Conservation (phyloP, 129 eudicot species). For the Flaveria linearis region DNA sequence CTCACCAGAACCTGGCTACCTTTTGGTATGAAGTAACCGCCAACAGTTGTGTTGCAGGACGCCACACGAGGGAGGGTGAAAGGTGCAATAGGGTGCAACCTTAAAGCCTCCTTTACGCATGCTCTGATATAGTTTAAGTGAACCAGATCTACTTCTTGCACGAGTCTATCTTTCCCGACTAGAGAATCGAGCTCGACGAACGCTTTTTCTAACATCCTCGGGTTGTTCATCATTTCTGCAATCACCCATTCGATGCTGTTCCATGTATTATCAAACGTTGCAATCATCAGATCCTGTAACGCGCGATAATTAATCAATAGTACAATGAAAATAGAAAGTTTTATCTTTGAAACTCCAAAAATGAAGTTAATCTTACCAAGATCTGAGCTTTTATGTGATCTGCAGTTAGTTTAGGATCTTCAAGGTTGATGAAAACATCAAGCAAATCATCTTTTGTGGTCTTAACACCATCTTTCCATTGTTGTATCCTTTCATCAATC, state of each 20-base stretch:
- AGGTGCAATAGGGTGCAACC: background rate
- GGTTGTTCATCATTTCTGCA: background rate
- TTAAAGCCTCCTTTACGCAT: background rate
- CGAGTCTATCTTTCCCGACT: background rate
- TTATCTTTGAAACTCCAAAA: background rate
- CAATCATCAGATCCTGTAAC: background rate
- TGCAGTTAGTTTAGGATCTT: background rate
- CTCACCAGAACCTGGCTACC: background rate
- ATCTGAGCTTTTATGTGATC: background rate
- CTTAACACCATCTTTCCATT: slow-evolving; percentile 3
- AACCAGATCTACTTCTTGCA: background rate
- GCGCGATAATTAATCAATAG: too few species aligned
- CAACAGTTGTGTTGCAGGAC: background rate
- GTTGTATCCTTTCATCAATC: slow-evolving; percentile 2
- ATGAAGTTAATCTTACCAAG: background rate
- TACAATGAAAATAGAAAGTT: too few species aligned
- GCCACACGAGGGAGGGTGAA: background rate
- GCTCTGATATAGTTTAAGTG: background rate
- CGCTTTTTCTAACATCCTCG: background rate
- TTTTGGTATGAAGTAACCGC: background rate
- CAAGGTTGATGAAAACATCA: background rate
- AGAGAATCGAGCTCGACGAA: background rate
- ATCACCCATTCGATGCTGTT: background rate
- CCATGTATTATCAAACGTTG: background rate
- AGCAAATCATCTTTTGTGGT: background rate